Conservation (phyloP, 441 rosid genomes). For the Arabidopsis lyrata region DNA sequence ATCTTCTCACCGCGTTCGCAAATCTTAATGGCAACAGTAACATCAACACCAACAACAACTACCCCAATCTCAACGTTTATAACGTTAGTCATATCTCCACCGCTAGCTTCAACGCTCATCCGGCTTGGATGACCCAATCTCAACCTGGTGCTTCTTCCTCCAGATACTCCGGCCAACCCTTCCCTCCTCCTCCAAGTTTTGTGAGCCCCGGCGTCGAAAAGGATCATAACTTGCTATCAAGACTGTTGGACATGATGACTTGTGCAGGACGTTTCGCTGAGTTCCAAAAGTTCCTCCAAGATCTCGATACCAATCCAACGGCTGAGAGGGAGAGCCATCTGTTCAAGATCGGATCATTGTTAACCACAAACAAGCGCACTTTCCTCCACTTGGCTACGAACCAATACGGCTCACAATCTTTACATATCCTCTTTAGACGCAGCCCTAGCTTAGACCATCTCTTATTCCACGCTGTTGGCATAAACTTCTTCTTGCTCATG, state of each 20-base stretch:
- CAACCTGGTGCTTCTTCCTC: neutral
- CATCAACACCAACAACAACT: neutral
- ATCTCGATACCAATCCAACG: neutral
- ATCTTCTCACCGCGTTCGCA: neutral
- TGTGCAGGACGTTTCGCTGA: neutral
- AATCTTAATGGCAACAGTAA: neutral
- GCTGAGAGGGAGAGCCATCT: neutral
- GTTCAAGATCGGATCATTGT: neutral
- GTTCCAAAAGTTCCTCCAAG: neutral
- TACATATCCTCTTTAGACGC: slow-evolving; percentile 2
- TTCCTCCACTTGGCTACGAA: slow-evolving; percentile 8
- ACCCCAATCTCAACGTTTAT: neutral
- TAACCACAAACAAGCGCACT: neutral
- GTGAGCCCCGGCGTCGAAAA: neutral
- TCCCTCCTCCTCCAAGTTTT: neutral
- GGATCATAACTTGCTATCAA: neutral
- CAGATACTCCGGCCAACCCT: neutral
- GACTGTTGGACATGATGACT: neutral
- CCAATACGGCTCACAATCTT: neutral
- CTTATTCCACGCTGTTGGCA: neutral
- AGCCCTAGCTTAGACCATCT: neutral
- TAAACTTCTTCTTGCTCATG: slow-evolving; percentile 9
- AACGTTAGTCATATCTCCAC: neutral
- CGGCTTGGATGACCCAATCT: neutral
- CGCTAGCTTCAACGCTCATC: neutral